Evolutionary conservation across 1,284 basidiomycete species (phyloP).

Genomic region (Tremellales sp.): DNA sequence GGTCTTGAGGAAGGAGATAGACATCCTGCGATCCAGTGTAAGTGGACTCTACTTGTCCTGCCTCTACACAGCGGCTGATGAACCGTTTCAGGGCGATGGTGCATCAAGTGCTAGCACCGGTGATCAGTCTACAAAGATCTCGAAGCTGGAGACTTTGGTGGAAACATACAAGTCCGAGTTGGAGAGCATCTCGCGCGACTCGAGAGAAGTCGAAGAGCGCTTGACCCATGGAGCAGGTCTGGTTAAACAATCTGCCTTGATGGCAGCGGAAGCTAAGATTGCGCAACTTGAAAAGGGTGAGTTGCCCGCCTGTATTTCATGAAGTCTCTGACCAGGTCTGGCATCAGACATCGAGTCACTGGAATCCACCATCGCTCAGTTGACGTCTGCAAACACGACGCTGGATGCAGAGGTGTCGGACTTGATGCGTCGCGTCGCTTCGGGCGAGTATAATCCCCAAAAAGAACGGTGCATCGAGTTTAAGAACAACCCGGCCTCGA

Average conservation of each 20-base stretch:
- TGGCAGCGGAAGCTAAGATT: slow-evolving; percentile 21
- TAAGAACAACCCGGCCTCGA: slow-evolving; percentile 50
- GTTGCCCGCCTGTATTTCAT: background rate
- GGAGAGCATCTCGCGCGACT: slow-evolving; percentile 31
- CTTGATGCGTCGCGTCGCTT: slow-evolving; percentile 50
- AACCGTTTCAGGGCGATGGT: background rate
- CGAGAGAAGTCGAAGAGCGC: slow-evolving; percentile 30
- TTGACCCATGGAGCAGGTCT: slow-evolving; percentile 35
- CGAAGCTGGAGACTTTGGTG: slow-evolving; percentile 31
- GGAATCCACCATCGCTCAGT: slow-evolving; percentile 32
- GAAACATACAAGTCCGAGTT: slow-evolving; percentile 34
- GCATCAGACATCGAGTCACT: slow-evolving; percentile 27
- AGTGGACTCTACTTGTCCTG: background rate
- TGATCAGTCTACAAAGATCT: slow-evolving; percentile 18
- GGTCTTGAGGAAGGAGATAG: slow-evolving; percentile 35
- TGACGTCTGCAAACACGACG: slow-evolving; percentile 48
- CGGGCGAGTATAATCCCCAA: slow-evolving; percentile 53
- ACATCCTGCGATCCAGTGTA: slow-evolving; percentile 12
- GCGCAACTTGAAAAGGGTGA: slow-evolving; percentile 26
- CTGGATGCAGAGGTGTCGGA: slow-evolving; percentile 51
- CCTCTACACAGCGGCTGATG: background rate
- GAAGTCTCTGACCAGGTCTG: background rate
- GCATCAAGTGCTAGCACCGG: slow-evolving; percentile 9
- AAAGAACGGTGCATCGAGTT: slow-evolving; percentile 52
- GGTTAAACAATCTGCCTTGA: slow-evolving; percentile 30